phyloP scores from a whole-genome alignment of 2,329 filamentous ascomycete genomes.

The Penicillium sp. region DNA sequence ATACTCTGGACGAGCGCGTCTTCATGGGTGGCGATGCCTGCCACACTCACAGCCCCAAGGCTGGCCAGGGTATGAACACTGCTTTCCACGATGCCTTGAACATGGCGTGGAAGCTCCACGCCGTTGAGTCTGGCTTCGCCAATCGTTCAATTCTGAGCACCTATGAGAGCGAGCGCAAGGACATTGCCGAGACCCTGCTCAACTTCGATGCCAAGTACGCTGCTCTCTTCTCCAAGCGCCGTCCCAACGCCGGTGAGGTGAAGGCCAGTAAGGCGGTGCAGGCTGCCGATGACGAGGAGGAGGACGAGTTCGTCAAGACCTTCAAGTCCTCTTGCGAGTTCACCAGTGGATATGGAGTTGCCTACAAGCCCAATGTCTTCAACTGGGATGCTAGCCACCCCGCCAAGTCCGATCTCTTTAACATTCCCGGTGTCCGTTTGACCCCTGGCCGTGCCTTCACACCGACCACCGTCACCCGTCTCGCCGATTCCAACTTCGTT shows the following conservation, averaged over 20 bases:
- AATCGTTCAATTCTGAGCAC: conserved; percentile 72
- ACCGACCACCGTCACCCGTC: conserved; percentile 78
- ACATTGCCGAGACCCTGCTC: conserved; percentile 78
- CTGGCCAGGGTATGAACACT: conserved; percentile 64
- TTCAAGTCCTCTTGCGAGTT: conserved; percentile 93
- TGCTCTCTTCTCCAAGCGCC: conserved; percentile 79
- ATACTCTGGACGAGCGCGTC: conserved; percentile 62
- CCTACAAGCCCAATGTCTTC: conserved; percentile 75
- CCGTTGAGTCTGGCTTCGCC: conserved; percentile 80
- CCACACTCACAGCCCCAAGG: conserved; percentile 64
- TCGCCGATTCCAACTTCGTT: conserved; percentile 84
- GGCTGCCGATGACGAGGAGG: conserved; percentile 27
- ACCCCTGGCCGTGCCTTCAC: conserved; percentile 72
- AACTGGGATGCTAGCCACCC: conserved; percentile 78
- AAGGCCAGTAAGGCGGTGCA: conserved; percentile 53
- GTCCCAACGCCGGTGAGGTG: conserved; percentile 70
- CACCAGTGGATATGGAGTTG: conserved; percentile 87
- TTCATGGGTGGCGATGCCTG: conserved; percentile 66
- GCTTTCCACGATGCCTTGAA: conserved; percentile 69
- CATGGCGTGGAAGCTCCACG: conserved; percentile 93
- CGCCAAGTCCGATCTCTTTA: conserved; percentile 67
- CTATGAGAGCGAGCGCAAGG: conserved; percentile 82
- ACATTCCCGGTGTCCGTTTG: conserved; percentile 64
- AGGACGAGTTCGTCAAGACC: conserved; percentile 78
- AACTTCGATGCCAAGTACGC: conserved; percentile 88